Evolutionary conservation across 1,139 yeast species (phyloP).

Genomic region (Kurtzmaniella natalensis): DNA sequence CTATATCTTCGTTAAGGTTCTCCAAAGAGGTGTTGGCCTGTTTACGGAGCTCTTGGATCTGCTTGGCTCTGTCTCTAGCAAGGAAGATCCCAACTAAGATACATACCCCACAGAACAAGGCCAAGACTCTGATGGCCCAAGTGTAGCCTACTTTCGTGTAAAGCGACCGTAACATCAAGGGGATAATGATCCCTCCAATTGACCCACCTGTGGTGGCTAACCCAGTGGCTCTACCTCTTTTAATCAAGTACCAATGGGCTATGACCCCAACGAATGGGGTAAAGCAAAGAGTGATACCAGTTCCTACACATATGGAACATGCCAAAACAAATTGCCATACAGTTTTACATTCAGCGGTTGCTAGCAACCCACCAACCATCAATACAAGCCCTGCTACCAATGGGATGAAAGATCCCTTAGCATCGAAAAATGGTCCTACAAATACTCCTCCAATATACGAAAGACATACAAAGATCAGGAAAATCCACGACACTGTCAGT

Average conservation of each 20-base stretch:
- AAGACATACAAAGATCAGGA: slow-evolving; percentile 30
- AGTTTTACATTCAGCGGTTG: slow-evolving; percentile 24
- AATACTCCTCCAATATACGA: slow-evolving; percentile 29
- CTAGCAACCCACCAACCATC: slow-evolving; percentile 30
- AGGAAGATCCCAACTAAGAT: slow-evolving; percentile 13
- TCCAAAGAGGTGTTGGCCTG: not conserved
- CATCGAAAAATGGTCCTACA: slow-evolving; percentile 36
- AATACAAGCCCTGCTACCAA: slow-evolving; percentile 23
- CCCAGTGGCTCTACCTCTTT: slow-evolving; percentile 33
- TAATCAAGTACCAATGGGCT: slow-evolving; percentile 34
- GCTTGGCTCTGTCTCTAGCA: slow-evolving; percentile 3
- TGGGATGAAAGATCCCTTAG: slow-evolving; percentile 25
- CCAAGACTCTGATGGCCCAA: slow-evolving; percentile 35
- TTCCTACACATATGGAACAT: slow-evolving; percentile 29
- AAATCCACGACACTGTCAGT: slow-evolving; percentile 28
- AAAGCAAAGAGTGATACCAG: slow-evolving; percentile 32
- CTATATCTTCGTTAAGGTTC: not conserved
- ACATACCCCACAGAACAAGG: slow-evolving; percentile 28
- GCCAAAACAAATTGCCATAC: slow-evolving; percentile 34
- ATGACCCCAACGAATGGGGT: slow-evolving; percentile 35
- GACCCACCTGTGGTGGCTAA: slow-evolving; percentile 39
- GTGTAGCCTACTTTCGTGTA: slow-evolving; percentile 28
- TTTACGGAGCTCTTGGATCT: not conserved
- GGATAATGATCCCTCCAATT: slow-evolving; percentile 34
- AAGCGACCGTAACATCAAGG: slow-evolving; percentile 29